phyloP scores from a whole-genome alignment of 2,329 filamentous ascomycete species.

The Sphaerulina populicola region DNA sequence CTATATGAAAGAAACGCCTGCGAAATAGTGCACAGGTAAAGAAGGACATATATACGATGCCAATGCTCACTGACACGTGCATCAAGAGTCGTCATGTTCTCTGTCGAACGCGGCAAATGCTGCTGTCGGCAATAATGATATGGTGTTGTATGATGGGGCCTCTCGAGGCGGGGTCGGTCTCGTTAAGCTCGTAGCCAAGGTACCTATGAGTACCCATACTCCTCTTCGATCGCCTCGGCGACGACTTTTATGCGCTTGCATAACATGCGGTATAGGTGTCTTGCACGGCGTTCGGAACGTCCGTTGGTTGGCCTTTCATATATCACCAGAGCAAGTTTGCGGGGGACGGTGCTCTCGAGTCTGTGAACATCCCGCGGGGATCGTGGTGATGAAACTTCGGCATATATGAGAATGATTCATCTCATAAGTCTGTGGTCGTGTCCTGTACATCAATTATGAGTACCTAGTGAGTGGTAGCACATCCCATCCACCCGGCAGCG shows the following conservation, averaged over 20 bases:
- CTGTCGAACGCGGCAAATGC: not conserved
- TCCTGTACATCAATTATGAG: slow-evolving; percentile 4
- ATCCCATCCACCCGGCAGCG: not conserved
- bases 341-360: no score
- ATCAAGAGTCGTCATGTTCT: not conserved
- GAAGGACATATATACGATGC: not conserved
- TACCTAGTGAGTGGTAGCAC: not conserved
- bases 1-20: no score
- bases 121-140: not conserved
- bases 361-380: no score
- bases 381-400: not conserved
- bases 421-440: not conserved
- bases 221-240: not conserved
- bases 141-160: not conserved
- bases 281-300: no score
- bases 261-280: not conserved
- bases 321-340: no score
- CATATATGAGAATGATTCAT: not conserved
- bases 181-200: not conserved
- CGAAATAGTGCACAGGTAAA: no score
- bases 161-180: not conserved
- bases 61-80: not conserved
- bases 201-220: no score
- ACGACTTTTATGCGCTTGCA: not conserved
- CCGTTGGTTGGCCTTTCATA: no score